Conservation (phyloP, 495 filamentous ascomycete genomes). For the Bacidia rubella region DNA sequence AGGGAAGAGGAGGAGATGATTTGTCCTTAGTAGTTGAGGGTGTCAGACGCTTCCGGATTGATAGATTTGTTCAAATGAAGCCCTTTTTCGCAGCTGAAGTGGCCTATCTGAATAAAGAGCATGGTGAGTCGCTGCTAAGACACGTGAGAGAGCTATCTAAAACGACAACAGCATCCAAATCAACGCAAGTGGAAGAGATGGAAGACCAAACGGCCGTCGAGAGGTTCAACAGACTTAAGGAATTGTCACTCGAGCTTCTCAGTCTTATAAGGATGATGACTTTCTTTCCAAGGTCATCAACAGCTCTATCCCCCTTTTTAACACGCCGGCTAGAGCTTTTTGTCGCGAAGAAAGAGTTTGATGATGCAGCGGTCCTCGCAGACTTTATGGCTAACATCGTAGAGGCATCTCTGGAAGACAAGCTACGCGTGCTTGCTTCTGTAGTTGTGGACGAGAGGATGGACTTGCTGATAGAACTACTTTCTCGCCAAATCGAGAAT, state of each 20-base stretch:
- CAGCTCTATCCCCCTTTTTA: slow-evolving; percentile 65
- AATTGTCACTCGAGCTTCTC: slow-evolving; percentile 69
- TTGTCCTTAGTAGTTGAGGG: slow-evolving; percentile 79
- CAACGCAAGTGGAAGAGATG: slow-evolving; percentile 21
- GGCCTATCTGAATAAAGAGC: slow-evolving; percentile 44
- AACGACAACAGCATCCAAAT: slow-evolving; percentile 40
- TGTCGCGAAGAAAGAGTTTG: slow-evolving; percentile 60
- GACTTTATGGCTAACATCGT: slow-evolving; percentile 93
- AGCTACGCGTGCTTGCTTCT: slow-evolving; percentile 66
- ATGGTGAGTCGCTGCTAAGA: slow-evolving; percentile 21
- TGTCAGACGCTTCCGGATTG: slow-evolving; percentile 58
- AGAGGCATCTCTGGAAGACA: slow-evolving; percentile 75
- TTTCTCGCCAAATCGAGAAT: slow-evolving; percentile 62
- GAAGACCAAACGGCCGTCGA: background rate
- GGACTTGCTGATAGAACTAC: slow-evolving; percentile 62
- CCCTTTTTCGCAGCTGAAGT: slow-evolving; percentile 79
- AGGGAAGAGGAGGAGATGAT: slow-evolving; percentile 65
- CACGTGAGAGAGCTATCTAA: background rate
- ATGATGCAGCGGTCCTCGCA: slow-evolving; percentile 74
- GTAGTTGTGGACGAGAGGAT: slow-evolving; percentile 65
- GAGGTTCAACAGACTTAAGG: slow-evolving; percentile 65
- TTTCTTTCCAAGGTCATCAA: slow-evolving; percentile 48
- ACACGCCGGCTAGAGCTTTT: slow-evolving; percentile 73
- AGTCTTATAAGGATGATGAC: slow-evolving; percentile 64
- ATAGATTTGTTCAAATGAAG: slow-evolving; percentile 59